Conservation (phyloP, 106 monocot genomes). For the Acanthochlamys bracteata region DNA sequence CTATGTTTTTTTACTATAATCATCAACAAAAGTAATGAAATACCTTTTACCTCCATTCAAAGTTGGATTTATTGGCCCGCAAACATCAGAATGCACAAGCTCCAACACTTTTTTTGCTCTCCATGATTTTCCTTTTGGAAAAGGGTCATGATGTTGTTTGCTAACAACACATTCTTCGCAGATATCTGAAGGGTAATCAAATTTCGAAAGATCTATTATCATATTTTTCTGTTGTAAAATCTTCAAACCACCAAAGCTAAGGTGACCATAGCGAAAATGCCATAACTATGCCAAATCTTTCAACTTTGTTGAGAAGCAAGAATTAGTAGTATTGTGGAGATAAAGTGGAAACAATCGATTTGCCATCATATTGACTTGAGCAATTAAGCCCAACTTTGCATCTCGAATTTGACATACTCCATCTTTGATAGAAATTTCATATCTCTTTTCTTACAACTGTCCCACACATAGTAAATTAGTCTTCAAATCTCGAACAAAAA, state of each 20-base stretch:
- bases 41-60: slow-evolving; percentile 24
- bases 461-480: slow-evolving; percentile 8
- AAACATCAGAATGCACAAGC: slow-evolving; percentile 14
- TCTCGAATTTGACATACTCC: background rate
- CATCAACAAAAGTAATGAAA: slow-evolving; percentile 16
- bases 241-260: slow-evolving; percentile 12
- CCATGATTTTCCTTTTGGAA: slow-evolving; percentile 14
- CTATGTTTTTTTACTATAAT: slow-evolving; percentile 15
- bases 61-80: slow-evolving; percentile 8
- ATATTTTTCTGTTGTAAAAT: slow-evolving; percentile 12
- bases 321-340: background rate
- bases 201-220: slow-evolving; percentile 16
- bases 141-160: slow-evolving; percentile 17
- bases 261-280: slow-evolving; percentile 12
- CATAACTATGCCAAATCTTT: slow-evolving; percentile 5
- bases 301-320: background rate
- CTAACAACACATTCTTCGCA: slow-evolving; percentile 20
- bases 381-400: slow-evolving; percentile 1
- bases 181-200: slow-evolving; percentile 3
- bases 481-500: slow-evolving; percentile 7
- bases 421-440: slow-evolving; percentile 11
- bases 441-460: slow-evolving; percentile 11
- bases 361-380: slow-evolving; percentile 3
- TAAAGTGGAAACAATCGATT: slow-evolving; percentile 2
- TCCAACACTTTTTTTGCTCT: slow-evolving; percentile 16